Evolutionary conservation across 2,329 filamentous ascomycete species (phyloP).

Genomic region (Trichocomaceae sp.): DNA sequence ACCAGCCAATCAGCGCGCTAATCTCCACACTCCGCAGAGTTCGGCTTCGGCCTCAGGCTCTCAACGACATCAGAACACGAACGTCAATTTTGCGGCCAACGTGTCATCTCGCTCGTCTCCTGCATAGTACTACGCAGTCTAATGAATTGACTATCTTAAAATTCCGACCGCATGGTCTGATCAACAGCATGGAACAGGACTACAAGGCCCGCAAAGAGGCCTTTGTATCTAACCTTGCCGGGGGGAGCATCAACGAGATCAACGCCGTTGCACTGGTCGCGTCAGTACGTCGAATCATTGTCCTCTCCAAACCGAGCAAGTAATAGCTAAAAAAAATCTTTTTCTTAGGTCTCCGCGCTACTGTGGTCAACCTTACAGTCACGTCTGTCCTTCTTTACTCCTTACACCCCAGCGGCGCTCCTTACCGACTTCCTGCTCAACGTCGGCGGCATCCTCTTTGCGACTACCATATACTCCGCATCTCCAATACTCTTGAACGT

Average conservation of each 20-base stretch:
- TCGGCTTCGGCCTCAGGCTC: background rate
- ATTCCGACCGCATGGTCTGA: background rate
- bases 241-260: constrained; percentile 77
- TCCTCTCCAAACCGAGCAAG: background rate
- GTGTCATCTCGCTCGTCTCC: background rate
- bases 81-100: too few species aligned
- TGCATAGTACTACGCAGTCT: too few species aligned
- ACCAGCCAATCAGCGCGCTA: background rate
- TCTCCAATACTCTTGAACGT: constrained; percentile 66
- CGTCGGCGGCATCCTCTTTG: constrained; percentile 71
- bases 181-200: constrained; percentile 39
- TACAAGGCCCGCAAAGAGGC: constrained; percentile 94
- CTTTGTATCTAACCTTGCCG: constrained; percentile 86
- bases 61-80: background rate
- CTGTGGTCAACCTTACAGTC: constrained; percentile 87
- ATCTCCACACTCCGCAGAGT: background rate
- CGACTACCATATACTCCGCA: constrained; percentile 76
- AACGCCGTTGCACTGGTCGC: constrained; percentile 78
- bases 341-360: constrained; percentile 63
- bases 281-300: constrained; percentile 51
- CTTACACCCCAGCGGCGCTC: constrained; percentile 62
- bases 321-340: background rate
- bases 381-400: constrained; percentile 74
- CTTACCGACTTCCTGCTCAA: constrained; percentile 83
- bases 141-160: too few species aligned